Evolutionary conservation across 768 basidiomycete species (phyloP), one percentile per base, ranked within the genome.

Genomic region (Psilocybe tampanensis): DNA sequence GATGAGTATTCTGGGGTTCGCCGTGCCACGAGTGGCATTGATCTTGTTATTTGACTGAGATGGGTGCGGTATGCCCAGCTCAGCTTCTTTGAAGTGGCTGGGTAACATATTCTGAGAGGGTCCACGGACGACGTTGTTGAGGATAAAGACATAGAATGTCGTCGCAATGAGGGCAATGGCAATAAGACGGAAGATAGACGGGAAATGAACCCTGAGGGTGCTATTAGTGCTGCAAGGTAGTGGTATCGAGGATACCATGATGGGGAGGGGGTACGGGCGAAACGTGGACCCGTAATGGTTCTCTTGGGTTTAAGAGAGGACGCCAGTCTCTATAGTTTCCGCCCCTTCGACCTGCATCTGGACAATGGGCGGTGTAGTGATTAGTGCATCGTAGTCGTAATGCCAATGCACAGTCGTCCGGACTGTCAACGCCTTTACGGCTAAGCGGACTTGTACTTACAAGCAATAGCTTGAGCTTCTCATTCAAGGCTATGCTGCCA

Each of bases 1-100:
- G 34, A 85, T 74, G 18, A 85, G 72, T 51, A 82, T 72, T 13
- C 43, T 45, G 18, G 33, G n/a, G 53, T 39, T 39, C 15, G 7
- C 36, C 4, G 5, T 29, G 29, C 29, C 29, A 29, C 29, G 4
- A 29, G 29, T 29, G 9, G 9, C n/a, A n/a, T n/a, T n/a, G n/a
- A n/a, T n/a, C n/a, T n/a, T n/a, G n/a, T n/a, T 29, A 39, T 39
- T n/a, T 13, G 36, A 3, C 36, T 15, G 36, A 5, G 36, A 13
- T 8, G 36, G 12, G 4, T n/a, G 4, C 4, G 36, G 36, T 8
- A 39, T 39, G n/a, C 36, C 36, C 36, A 39, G 3, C 36, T 39
- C 36, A 13, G 36, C 36, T 8, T 13, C 36, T 13, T 39, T 39
- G 12, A 39, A 39, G 12, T 39, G 36, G 36, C n/a, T 15, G 7